Evolutionary conservation across 1,284 basidiomycete species (phyloP), one percentile per base, ranked within the genome.

Genomic region (Ustilago hordei): DNA sequence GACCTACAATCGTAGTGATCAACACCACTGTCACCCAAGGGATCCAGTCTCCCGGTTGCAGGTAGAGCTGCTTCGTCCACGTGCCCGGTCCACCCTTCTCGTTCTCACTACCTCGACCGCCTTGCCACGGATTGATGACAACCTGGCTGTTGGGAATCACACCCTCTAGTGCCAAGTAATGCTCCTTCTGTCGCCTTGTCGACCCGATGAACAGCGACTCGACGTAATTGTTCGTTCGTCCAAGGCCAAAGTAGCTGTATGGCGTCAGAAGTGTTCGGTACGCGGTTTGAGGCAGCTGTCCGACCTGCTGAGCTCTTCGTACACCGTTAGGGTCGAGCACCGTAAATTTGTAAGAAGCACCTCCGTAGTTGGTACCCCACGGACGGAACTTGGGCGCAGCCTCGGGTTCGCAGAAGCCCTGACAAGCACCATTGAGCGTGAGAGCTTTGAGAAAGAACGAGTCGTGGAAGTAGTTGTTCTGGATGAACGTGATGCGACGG

Each of bases 191-290:
- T 32, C 82, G 59, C n/a, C 80, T 66, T 35, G 84, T 83, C 47
- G 76, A 79, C 23, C 80, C 85, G 54, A 84, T 80, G 53, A 78
- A 82, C 61, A 88, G 81, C 52, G 86, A 86, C 81, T 99, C 97
- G 82, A 99, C 94, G 87, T 99, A 99, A 87, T 99, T 99, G 88
- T 99, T 99, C n/a, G 96, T 99, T 50, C 97, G 91, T 0, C 97
- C 97, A 2, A 99, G 91, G 0, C 97, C 97, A 84, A 99, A 94
- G 89, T 95, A 98, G 3, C 94, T 91, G 84, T 98, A 98, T 0
- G 97, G 96, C 1, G 94, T 92, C 57, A 92, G 90, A 11, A 99
- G 90, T 9, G 95, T 89, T 57, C 96, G 92, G 84, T 98, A 98
- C 0, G 92, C 90, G 1, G 94, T 94, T 85, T 97, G 95, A 2